phyloP scores from a whole-genome alignment of 2,329 filamentous ascomycete species.

The Ilyonectria robusta region DNA sequence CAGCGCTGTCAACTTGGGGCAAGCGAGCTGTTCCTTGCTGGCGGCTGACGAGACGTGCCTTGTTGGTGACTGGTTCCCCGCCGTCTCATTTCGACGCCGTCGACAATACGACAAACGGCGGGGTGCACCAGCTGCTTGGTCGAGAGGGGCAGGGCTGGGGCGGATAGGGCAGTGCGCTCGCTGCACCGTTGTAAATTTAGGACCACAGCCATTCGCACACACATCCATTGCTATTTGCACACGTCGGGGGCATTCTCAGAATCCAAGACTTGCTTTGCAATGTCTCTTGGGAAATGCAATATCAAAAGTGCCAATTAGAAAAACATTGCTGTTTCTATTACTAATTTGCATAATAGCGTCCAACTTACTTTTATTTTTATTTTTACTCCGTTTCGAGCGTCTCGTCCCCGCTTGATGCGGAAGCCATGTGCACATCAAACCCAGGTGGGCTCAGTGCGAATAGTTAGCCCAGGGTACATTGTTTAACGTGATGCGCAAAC shows the following conservation, averaged over 20 bases:
- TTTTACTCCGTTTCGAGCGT: too few relatives aligned
- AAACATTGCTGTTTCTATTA: too few relatives aligned
- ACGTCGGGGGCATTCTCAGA: background rate
- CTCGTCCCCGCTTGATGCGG: too few relatives aligned
- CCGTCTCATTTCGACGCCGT: slow-evolving; percentile 36
- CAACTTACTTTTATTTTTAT: too few relatives aligned
- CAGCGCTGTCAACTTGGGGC: slow-evolving; percentile 36
- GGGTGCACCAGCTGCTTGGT: slow-evolving; percentile 45
- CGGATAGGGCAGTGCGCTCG: slow-evolving; percentile 37
- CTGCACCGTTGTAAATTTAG: slow-evolving; percentile 44
- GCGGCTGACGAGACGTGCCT: slow-evolving; percentile 35
- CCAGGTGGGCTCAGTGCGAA: too few relatives aligned
- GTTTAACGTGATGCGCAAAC: background rate
- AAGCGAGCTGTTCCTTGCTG: slow-evolving; percentile 34
- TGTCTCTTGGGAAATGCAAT: background rate
- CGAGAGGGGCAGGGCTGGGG: slow-evolving; percentile 40
- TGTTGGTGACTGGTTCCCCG: slow-evolving; percentile 26
- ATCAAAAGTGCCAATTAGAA: background rate
- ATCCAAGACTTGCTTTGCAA: background rate
- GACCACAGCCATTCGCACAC: background rate
- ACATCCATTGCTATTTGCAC: background rate
- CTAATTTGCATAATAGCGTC: too few relatives aligned
- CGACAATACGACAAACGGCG: slow-evolving; percentile 37
- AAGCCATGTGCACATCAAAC: too few relatives aligned
- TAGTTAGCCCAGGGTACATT: background rate